Evolutionary conservation across 2,329 filamentous ascomycete genomes (phyloP).

Genomic region (Aspergillus pseudoglaucus): DNA sequence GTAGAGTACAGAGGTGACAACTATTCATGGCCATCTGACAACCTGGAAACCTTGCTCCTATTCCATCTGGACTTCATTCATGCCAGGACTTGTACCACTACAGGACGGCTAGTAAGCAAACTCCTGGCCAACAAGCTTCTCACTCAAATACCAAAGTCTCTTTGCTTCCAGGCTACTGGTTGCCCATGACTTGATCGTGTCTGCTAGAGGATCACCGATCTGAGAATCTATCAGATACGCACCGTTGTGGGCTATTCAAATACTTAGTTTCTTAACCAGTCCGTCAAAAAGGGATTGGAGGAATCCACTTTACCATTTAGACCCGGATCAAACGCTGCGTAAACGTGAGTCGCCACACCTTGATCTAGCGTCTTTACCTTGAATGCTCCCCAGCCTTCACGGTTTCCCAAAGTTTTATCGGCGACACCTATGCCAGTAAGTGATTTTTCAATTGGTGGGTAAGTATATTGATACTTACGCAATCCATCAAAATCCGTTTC

Average conservation of each 20-base stretch:
- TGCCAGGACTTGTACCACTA: neutral
- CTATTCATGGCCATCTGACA: too few relatives aligned
- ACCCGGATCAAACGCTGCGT: conserved; percentile 25
- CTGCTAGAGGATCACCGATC: conserved; percentile 29
- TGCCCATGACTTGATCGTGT: conserved; percentile 24
- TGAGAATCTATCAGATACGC: conserved; percentile 40
- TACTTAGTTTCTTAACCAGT: conserved; percentile 4
- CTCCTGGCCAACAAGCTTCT: conserved; percentile 36
- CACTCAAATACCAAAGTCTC: conserved; percentile 42
- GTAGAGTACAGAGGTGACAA: too few relatives aligned
- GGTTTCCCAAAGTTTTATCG: conserved; percentile 13
- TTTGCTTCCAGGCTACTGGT: conserved; percentile 29
- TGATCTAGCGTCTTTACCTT: conserved; percentile 18
- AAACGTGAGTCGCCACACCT: conserved; percentile 27
- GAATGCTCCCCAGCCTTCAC: conserved; percentile 13
- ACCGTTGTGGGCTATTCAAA: conserved; percentile 22
- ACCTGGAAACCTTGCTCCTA: neutral
- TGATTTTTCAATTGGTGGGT: neutral
- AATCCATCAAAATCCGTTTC: conserved; percentile 8
- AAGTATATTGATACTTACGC: conserved; percentile 3
- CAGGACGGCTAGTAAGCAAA: conserved; percentile 20
- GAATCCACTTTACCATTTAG: conserved; percentile 11
- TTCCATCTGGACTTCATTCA: neutral
- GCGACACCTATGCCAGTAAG: conserved; percentile 1
- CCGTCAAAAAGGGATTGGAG: neutral